A percentile compares a stretch with the other conserved stretches of the same genome.
These are phyloP conservation scores for Ophiostoma perfectum DNA, from an alignment of 2,329 filamentous ascomycete species.

Conservation along the genomic window DNA sequence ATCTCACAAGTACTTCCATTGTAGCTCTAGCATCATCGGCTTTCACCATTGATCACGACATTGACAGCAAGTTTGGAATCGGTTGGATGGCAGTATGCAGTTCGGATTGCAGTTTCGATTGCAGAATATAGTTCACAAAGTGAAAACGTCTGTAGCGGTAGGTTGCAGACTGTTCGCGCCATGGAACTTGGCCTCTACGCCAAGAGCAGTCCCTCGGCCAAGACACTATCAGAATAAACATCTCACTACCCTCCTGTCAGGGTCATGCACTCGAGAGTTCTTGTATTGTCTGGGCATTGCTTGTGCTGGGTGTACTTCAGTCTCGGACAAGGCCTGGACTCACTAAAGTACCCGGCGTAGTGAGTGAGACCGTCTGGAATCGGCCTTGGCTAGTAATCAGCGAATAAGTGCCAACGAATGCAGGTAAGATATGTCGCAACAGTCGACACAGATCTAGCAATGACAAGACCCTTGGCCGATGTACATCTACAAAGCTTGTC, in stretches of 20 bases:
- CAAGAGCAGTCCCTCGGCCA: neutral
- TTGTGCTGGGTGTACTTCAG: neutral
- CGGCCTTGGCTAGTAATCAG: neutral
- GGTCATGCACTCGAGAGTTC: neutral
- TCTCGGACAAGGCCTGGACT: neutral
- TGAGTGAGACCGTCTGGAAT: conserved; percentile 2
- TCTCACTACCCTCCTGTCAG: conserved; percentile 7
- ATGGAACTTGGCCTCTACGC: no score
- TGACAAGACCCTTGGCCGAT: no score
- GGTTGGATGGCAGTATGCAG: no score
- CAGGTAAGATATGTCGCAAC: no score
- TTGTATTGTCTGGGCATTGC: conserved; percentile 2
- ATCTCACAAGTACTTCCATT: neutral
- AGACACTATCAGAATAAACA: neutral
- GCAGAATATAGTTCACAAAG: no score
- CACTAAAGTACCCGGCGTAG: neutral
- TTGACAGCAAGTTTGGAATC: neutral
- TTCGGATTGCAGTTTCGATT: no score
- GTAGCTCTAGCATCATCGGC: neutral
- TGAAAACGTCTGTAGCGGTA: no score
- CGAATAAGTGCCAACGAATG: no score
- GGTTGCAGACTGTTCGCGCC: no score
- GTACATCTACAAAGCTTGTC: no score
- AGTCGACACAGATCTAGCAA: no score
- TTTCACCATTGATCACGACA: neutral